Base-by-base conservation (phyloP, 345 rosid species). In the Hirschfeldia incana region DNA sequence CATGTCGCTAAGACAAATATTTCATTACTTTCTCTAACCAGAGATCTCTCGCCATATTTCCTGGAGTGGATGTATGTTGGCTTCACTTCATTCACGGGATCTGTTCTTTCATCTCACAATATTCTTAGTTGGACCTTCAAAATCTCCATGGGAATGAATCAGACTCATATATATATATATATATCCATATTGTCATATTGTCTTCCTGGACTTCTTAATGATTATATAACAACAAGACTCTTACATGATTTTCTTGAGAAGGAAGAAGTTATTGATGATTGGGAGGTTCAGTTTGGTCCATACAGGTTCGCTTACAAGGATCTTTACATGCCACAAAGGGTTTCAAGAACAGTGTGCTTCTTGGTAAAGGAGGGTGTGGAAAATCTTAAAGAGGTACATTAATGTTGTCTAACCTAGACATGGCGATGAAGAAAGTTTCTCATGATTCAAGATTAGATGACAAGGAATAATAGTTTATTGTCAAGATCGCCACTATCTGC, bases 121-220 rank as follows among this genome's bases (percentile, higher is more conserved):
- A 69, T 89, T 29, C 83, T 87, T 10, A 87, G 85, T 15, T 90
- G 96, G 92, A 88, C 89, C 59, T 89, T 84, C 73, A 85, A 61
- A 85, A 61, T 36, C 44, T 37, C 63, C 86, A 82, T 49, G 88
- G 88, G 21, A 67, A 30, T 75, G 84, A 86, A 32, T 37, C 77
- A 49, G 65, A 74, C 21, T 21, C 21, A 21, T 21, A 21, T 21
- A 21, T 21, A 21, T 21, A 21, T 21, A 21, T 21, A 21, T 21
- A 21, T 21, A 21, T 21, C 21, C 21, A 21, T 21, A 21, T 21
- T 21, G 21, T 21, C 5, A 65, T 90, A 1, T 44, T 70, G 74
- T 51, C 91, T 91, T 65, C 91, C 91, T 0, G 37, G 29, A 11
- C 75, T 86, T 85, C 91, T 89, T 5, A 69, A 1, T 13, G 12